Base-by-base conservation (phyloP, 768 basidiomycete species). In the Podaxis sp. region DNA sequence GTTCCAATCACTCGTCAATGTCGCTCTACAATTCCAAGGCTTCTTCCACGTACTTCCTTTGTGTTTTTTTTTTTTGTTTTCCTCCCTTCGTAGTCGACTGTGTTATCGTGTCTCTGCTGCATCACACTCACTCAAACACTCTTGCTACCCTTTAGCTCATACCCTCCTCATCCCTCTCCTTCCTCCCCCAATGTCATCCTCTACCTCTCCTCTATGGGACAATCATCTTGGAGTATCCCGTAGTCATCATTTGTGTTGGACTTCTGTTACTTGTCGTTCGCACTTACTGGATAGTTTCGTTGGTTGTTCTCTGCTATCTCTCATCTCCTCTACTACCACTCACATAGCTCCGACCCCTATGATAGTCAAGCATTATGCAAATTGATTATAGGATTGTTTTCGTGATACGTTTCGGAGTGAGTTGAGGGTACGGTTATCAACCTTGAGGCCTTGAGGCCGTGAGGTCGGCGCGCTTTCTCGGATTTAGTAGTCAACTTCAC, bases 301-400 rank as follows among this genome's bases (percentile, higher is more conserved):
- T 24, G 49, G 26, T 55, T 41, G 57, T 36, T 30, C 13, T 48
- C 4, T 46, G 2, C 26, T 17, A 2, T 48, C 22, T 13, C 41
- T 22, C 44, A 24, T 17, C 30, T 22, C 20, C 53, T n/a, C 28
- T n/a, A 11, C 5, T 13, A 41, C 44, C n/a, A 1, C 10, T 12
- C 17, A 41, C 15, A 22, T 46, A 46, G 22, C 56, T 20, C 28
- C n/a, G 36, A 17, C 36, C 41, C 51, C 53, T 56, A 58, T 58
- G 57, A 24, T 58, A 58, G 57, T 37, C 44, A 58, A 36, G 57
- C 57, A 58, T 49, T 49, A 58, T 58, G 57, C 57, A 58, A 58
- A 49, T 58, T 50, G 56, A 46, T 57, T 49, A 58, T 58, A 58
- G 46, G 57, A 46, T 36, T 36, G 49, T 49, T 37, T 26, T 22